Base-by-base conservation (phyloP, 75 land plant genomes). In the Cunninghamia lanceolata region DNA sequence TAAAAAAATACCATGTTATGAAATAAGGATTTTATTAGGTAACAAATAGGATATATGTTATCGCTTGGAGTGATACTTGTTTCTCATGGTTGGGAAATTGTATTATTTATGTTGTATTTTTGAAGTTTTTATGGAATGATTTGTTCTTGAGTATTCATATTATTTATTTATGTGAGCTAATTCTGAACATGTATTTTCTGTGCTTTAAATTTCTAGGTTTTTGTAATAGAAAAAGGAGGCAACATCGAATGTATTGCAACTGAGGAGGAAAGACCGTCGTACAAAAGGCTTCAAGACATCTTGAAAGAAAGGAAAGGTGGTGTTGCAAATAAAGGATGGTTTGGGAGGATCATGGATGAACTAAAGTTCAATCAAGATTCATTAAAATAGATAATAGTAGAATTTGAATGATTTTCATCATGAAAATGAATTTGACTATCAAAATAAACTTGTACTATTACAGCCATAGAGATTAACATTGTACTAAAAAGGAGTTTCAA, bases 361-460 rank as follows among this genome's bases (percentile, higher is more conserved):
- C 84, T 91, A 14, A 89, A 87, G 79, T 91, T 91, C 89, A 91
- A 91, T 84, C 86, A 85, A 56, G 87, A 91, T 21, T 91, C 92
- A 42, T 53, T 91, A 30, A 90, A 86, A 40, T 78, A 78, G 9
- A 40, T 19, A 78, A 21, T 32, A 40, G 46, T 42, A 19, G 10
- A 17, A 21, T 78, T 78, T 19, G 25, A 40, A 78, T 42, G 30
- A 21, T 78, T 78, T 78, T 78, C 45, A 40, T 78, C n/a, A 78
- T 34, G 78, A 46, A 46, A 75, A 75, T 36, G 39, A 13, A 15
- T 13, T 10, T 75, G 78, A 36, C 34, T 3, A 34, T 78, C 28
- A 42, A 38, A 78, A 19, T 78, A 21, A 21, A 78, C 4, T 3
- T 40, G 19, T 42, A 40, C 7, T 21, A 40, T 42, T 35, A 78